phyloP scores from a whole-genome alignment of 208 protist species.

The Balamuthia mandrillaris region DNA sequence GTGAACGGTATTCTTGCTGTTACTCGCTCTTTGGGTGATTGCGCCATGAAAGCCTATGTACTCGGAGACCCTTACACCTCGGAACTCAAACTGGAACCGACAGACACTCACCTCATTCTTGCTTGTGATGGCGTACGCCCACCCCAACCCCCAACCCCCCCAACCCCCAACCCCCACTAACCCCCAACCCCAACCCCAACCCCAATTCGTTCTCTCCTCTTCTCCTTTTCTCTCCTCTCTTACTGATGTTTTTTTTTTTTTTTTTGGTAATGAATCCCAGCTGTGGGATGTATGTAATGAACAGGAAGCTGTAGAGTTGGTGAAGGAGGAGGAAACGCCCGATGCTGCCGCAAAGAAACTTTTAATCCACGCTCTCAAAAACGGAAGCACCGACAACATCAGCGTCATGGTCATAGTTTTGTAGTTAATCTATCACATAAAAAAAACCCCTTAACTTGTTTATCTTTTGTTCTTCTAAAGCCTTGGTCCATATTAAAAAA shows the following conservation, averaged over 20 bases:
- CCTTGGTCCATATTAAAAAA: no score
- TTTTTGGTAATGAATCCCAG: background rate
- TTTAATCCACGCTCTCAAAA: conserved; percentile 26
- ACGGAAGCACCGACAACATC: conserved; percentile 37
- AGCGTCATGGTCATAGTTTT: conserved; percentile 38
- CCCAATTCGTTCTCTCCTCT: background rate
- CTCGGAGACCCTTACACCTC: background rate
- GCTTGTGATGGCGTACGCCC: conserved; percentile 31
- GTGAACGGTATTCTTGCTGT: conserved; percentile 42
- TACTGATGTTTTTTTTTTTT: background rate
- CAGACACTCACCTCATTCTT: conserved; percentile 15
- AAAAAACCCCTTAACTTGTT: no score
- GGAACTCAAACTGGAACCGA: background rate
- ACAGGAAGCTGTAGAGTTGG: conserved; percentile 22
- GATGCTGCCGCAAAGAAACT: conserved; percentile 27
- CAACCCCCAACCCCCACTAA: no score
- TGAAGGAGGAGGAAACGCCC: background rate
- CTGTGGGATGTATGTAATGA: conserved; percentile 35
- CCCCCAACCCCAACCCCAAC: no score
- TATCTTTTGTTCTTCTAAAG: no score
- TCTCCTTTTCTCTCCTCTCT: background rate
- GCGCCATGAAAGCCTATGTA: conserved; percentile 39
- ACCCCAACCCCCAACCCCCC: no score
- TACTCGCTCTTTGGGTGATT: conserved; percentile 21
- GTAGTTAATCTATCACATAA: no score